Evolutionary conservation across 202 grass and related monocot genomes (phyloP).

Genomic region (Zoysia matrella): DNA sequence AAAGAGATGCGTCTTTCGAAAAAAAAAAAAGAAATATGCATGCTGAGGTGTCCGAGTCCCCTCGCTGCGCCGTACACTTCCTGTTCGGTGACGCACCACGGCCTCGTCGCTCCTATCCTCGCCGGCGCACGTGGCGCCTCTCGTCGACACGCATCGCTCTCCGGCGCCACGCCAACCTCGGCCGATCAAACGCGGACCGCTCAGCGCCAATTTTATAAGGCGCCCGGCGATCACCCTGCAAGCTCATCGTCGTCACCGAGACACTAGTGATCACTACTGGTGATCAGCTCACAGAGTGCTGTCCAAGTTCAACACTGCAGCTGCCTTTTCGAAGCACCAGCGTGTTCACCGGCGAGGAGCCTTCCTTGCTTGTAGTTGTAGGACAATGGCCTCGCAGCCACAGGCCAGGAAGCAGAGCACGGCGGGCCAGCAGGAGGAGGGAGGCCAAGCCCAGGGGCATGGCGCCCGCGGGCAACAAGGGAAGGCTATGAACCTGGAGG

Average conservation of each 20-base stretch:
- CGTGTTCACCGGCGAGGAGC: neutral
- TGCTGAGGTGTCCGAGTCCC: constrained; percentile 25
- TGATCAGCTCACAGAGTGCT: neutral
- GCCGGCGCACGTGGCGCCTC: constrained; percentile 10
- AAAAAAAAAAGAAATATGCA: too few species aligned
- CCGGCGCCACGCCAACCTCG: neutral
- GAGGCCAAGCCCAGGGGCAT: constrained; percentile 8
- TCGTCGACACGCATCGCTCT: constrained; percentile 7
- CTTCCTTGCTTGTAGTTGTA: neutral
- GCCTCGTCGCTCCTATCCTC: constrained; percentile 22
- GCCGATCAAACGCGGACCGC: constrained; percentile 27
- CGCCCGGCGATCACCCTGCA: neutral
- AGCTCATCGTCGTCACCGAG: neutral
- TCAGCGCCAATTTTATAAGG: constrained; percentile 33
- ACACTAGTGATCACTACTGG: neutral
- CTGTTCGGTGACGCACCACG: neutral
- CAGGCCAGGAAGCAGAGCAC: constrained; percentile 39
- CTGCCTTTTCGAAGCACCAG: neutral
- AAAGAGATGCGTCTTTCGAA: too few species aligned
- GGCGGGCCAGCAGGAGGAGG: constrained; percentile 34
- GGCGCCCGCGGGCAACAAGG: neutral
- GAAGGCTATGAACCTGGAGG: constrained; percentile 47
- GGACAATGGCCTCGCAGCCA: constrained; percentile 64
- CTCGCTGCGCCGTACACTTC: neutral
- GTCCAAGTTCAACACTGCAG: neutral